phyloP scores from a whole-genome alignment of 305 asterid species.

The Rubia peregrina region DNA sequence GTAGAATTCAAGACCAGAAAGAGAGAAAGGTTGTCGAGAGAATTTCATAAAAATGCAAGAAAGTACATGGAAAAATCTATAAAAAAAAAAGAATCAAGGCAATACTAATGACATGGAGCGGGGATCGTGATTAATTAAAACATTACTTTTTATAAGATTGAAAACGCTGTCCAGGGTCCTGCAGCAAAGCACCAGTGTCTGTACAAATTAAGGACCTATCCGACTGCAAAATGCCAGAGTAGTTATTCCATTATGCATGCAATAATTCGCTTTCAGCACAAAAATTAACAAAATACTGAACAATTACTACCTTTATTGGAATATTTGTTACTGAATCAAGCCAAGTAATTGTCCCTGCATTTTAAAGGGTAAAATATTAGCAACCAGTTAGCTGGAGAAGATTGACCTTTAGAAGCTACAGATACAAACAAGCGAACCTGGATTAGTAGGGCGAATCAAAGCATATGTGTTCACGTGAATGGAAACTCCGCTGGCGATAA shows the following conservation, averaged over 20 bases:
- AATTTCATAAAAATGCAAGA: background rate
- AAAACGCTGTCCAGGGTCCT: slow-evolving; percentile 59
- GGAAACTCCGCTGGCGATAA: slow-evolving; percentile 56
- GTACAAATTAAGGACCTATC: slow-evolving; percentile 81
- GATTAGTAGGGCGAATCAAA: slow-evolving; percentile 84
- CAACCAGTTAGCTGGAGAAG: slow-evolving; percentile 13
- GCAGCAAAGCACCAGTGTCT: slow-evolving; percentile 85
- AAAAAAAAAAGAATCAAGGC: background rate
- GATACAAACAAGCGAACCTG: slow-evolving; percentile 43
- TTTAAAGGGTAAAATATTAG: slow-evolving; percentile 23
- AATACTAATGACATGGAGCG: background rate
- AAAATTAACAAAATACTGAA: background rate
- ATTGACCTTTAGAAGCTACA: slow-evolving; percentile 13
- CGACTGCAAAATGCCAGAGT: slow-evolving; percentile 35
- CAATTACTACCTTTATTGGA: slow-evolving; percentile 56
- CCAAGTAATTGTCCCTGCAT: slow-evolving; percentile 76
- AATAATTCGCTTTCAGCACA: background rate
- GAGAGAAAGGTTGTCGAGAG: background rate
- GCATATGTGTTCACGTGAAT: slow-evolving; percentile 81
- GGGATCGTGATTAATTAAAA: background rate
- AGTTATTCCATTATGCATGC: background rate
- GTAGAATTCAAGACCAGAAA: background rate
- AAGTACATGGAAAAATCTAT: background rate
- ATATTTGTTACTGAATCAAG: slow-evolving; percentile 82
- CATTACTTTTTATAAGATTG: slow-evolving; percentile 67